A percentile compares a stretch with the other conserved stretches of the same genome.
Conservation (phyloP, 179 eudicot genomes). For the Sideroxylon spinosum region DNA sequence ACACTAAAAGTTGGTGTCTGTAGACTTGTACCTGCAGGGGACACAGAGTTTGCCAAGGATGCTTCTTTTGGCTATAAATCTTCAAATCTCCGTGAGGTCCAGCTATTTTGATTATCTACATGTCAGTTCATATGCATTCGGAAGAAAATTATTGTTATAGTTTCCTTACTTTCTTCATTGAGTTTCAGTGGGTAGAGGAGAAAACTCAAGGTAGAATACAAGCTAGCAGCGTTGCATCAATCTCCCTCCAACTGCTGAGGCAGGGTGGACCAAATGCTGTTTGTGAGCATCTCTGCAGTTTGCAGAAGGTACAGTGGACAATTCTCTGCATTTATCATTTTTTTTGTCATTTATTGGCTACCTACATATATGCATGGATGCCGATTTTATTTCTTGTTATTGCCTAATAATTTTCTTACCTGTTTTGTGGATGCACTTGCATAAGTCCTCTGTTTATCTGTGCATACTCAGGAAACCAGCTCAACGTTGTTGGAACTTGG, state of each 20-base stretch:
- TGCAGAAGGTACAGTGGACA: slow-evolving; percentile 54
- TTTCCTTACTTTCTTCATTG: slow-evolving; percentile 15
- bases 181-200: slow-evolving; percentile 93
- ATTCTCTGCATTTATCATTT: not conserved
- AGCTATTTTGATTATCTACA: slow-evolving; percentile 9
- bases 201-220: slow-evolving; percentile 78
- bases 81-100: slow-evolving; percentile 91
- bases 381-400: not conserved
- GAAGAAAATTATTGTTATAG: slow-evolving; percentile 1
- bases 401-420: not conserved
- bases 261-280: slow-evolving; percentile 90
- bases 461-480: not conserved
- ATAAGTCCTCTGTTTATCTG: not conserved
- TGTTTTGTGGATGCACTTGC: not conserved
- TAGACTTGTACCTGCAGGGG: slow-evolving; percentile 98
- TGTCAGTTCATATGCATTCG: not conserved
- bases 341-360: not conserved
- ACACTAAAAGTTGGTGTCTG: slow-evolving; percentile 15
- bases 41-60: slow-evolving; percentile 96
- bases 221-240: slow-evolving; percentile 71
- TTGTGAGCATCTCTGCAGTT: slow-evolving; percentile 76
- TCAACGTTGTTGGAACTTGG: not conserved
- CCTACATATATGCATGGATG: not conserved
- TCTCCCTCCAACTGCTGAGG: slow-evolving; percentile 75
- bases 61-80: slow-evolving; percentile 92